Percentiles rank a stretch among this genome's conserved stretches.
phyloP scores from a whole-genome alignment of 2,329 filamentous ascomycete species.

The Reticulascus tulasneorum region DNA sequence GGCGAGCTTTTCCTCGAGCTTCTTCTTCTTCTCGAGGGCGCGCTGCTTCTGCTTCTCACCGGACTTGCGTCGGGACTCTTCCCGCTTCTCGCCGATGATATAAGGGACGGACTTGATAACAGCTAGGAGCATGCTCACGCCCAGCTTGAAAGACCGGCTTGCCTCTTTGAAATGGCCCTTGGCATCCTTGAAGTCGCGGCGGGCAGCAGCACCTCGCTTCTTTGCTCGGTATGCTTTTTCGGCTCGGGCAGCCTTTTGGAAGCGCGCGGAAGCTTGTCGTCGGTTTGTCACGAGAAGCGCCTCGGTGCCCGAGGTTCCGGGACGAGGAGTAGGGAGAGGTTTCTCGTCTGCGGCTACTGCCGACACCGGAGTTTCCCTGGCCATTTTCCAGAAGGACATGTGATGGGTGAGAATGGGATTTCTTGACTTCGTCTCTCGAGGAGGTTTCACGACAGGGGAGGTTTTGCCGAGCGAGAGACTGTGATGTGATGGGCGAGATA shows the following conservation, averaged over 20 bases:
- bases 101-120: conserved; percentile 30
- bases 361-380: conserved; percentile 8
- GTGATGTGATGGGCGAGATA: no score
- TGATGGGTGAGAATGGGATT: no score
- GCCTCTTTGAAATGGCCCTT: conserved; percentile 34
- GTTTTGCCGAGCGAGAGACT: no score
- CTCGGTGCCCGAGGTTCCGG: conserved; percentile 40
- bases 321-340: conserved; percentile 25
- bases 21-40: conserved; percentile 28
- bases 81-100: conserved; percentile 31
- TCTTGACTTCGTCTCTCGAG: no score
- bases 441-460: no score
- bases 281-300: conserved; percentile 34
- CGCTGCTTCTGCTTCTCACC: conserved; percentile 26
- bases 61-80: conserved; percentile 22
- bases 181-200: conserved; percentile 32
- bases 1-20: conserved; percentile 29
- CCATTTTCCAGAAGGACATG: no score
- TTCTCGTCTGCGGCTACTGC: conserved; percentile 13
- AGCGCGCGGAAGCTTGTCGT: conserved; percentile 31
- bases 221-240: conserved; percentile 36
- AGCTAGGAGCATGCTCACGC: conserved; percentile 24
- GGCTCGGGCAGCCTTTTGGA: conserved; percentile 32
- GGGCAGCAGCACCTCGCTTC: conserved; percentile 36
- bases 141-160: conserved; percentile 30